Base-by-base conservation (phyloP, 169 alveolate species). In the Cryptosporidium tyzzeri region DNA sequence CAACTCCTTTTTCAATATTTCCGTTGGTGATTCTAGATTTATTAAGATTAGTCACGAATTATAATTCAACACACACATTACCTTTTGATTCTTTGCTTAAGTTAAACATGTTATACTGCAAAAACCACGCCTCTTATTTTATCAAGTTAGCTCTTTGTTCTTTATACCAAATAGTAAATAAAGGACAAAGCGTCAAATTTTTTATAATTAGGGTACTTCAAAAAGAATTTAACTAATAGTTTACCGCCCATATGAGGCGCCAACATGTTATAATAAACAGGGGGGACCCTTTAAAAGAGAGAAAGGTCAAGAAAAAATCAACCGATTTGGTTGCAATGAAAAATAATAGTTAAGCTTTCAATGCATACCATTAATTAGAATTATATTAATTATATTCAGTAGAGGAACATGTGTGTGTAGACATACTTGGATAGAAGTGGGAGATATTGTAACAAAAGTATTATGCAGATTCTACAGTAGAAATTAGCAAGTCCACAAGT, bases 11-110 rank as follows among this genome's bases (percentile, higher is more conserved):
- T 31, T 80, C 41, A 80, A 31, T 14, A 61, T 48, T 50, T 80
- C 62, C 0, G 35, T 35, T 14, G 80, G 89, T 12, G 89, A 41
- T 23, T 62, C 89, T 80, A 65, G 31, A 44, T 59, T 31, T n/a
- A 31, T 35, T 67, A 69, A 39, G 80, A 69, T 26, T 9, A 12
- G 5, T 41, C 18, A 10, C n/a, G 33, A 9, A 44, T 35, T 21
- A 21, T 10, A 69, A 69, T 21, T 69, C 23, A 37, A 37, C 5
- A 35, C 26, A 21, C 23, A 33, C 86, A n/a, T 73, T 73, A 73
- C 86, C 86, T 53, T 50, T 73, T 31, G 29, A 23, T 16, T 73
- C 86, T 21, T 59, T 58, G 4, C 44, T 44, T 26, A 73, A n/a
- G 35, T 51, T 59, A 39, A 73, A 59, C 86, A 73, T 73, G 1